Percentiles rank a stretch among this genome's conserved stretches.
Evolutionary conservation across 2,329 filamentous ascomycete species (phyloP).

Genomic region (Penicillium crustosum): DNA sequence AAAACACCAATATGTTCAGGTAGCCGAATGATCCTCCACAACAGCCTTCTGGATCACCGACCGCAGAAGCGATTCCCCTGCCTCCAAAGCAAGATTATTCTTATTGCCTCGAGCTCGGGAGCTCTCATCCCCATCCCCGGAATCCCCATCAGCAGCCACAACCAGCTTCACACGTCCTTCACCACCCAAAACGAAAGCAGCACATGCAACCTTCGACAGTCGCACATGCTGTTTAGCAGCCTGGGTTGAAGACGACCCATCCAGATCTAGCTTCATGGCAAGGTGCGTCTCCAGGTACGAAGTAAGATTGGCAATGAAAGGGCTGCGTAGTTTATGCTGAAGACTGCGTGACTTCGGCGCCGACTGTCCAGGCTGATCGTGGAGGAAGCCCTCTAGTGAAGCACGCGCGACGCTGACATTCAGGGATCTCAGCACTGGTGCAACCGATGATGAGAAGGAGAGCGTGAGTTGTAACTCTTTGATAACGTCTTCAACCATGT

Average conservation of each 20-base stretch:
- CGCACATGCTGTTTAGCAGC: conserved; percentile 31
- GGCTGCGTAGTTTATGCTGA: conserved; percentile 12
- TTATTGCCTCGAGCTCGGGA: conserved; percentile 5
- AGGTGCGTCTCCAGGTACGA: conserved; percentile 40
- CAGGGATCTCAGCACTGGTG: conserved; percentile 36
- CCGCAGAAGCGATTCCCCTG: conserved; percentile 35
- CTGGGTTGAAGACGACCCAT: conserved; percentile 13
- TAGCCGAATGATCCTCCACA: conserved; percentile 21
- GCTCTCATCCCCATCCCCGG: conserved; percentile 14
- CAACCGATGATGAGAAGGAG: conserved; percentile 37
- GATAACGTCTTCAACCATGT: conserved; percentile 32
- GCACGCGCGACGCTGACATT: conserved; percentile 38
- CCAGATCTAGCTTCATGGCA: conserved; percentile 41
- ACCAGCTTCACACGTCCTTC: conserved; percentile 44
- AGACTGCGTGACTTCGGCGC: conserved; percentile 9
- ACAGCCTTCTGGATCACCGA: conserved; percentile 33
- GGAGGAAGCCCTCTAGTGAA: conserved; percentile 26
- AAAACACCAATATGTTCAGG: conserved; percentile 3
- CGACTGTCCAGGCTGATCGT: neutral
- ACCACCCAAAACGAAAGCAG: conserved; percentile 39
- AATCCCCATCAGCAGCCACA: conserved; percentile 23
- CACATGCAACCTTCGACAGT: conserved; percentile 40
- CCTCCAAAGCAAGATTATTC: conserved; percentile 25
- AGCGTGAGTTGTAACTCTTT: conserved; percentile 44
- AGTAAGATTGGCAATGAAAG: conserved; percentile 28